phyloP scores from a whole-genome alignment of 2,329 filamentous ascomycete genomes.

The Penicillium crustosum region DNA sequence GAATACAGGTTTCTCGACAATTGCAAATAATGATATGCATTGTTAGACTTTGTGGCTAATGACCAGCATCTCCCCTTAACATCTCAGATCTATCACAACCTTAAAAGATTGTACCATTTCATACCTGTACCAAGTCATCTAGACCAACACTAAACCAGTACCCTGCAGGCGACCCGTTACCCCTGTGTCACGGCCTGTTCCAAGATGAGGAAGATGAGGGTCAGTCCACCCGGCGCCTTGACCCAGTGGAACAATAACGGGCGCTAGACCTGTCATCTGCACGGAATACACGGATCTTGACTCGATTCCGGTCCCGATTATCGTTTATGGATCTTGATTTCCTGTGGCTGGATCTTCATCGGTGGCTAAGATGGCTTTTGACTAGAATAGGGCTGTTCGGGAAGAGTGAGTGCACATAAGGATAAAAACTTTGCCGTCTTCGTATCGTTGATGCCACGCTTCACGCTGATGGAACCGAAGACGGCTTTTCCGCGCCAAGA shows the following conservation, averaged over 20 bases:
- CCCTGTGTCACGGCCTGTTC: neutral
- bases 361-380: neutral
- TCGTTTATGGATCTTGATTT: slow-evolving; percentile 16
- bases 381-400: neutral
- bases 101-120: neutral
- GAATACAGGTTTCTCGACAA: neutral
- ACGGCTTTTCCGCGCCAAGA: no score
- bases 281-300: slow-evolving; percentile 6
- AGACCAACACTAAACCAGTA: neutral
- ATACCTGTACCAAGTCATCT: neutral
- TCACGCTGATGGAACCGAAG: neutral
- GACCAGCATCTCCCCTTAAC: neutral
- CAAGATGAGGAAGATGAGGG: neutral
- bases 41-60: neutral
- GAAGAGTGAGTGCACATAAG: neutral
- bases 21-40: neutral
- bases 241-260: slow-evolving; percentile 11
- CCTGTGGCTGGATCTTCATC: slow-evolving; percentile 11
- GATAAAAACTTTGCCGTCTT: neutral
- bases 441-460: neutral
- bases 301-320: slow-evolving; percentile 12
- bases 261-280: slow-evolving; percentile 9
- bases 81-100: slow-evolving; percentile 3
- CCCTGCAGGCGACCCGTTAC: slow-evolving; percentile 15
- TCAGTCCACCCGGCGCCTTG: slow-evolving; percentile 17